Percentiles rank a stretch among this genome's conserved stretches.
Evolutionary conservation across 2,329 filamentous ascomycete species (phyloP).

Genomic region (Verticillium tricorpus): DNA sequence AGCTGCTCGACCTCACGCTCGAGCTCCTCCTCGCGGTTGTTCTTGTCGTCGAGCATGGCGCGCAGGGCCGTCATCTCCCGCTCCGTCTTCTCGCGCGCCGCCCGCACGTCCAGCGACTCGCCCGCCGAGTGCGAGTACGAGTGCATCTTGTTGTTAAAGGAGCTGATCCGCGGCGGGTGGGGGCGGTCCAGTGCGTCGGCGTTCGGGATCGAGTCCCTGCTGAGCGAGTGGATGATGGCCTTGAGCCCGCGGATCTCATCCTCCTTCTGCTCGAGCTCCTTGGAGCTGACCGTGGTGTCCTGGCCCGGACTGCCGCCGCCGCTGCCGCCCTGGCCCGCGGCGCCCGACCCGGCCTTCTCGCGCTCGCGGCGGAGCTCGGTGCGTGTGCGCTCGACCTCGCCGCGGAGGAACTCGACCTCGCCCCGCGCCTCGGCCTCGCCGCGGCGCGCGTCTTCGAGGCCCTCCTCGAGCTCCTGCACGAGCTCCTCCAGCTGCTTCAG

Average conservation of each 20-base stretch:
- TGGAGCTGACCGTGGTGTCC: conserved; percentile 43
- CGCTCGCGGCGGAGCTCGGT: conserved; percentile 84
- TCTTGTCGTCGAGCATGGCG: conserved; percentile 67
- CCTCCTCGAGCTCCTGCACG: conserved; percentile 94
- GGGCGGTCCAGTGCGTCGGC: conserved; percentile 29
- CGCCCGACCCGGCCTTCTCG: conserved; percentile 59
- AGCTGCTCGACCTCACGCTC: conserved; percentile 73
- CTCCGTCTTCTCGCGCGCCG: conserved; percentile 67
- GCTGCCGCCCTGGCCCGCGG: conserved; percentile 19
- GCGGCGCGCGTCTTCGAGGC: conserved; percentile 86
- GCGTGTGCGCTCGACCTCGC: conserved; percentile 88
- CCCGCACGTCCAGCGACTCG: conserved; percentile 49
- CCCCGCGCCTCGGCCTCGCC: conserved; percentile 94
- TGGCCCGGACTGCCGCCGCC: conserved; percentile 11
- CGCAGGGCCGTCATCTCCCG: conserved; percentile 77
- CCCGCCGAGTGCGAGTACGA: conserved; percentile 36
- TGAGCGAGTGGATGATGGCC: conserved; percentile 94
- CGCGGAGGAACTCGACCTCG: conserved; percentile 91
- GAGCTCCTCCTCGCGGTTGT: conserved; percentile 73
- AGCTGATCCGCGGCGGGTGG: conserved; percentile 26
- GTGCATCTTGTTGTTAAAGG: conserved; percentile 25
- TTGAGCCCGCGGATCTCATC: conserved; percentile 97
- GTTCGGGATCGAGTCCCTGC: conserved; percentile 62
- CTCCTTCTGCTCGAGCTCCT: conserved; percentile 88
- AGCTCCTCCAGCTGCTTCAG: conserved; percentile 94